Evolutionary conservation across 2,329 filamentous ascomycete genomes (phyloP).

Genomic region (Alternaria gaisen): DNA sequence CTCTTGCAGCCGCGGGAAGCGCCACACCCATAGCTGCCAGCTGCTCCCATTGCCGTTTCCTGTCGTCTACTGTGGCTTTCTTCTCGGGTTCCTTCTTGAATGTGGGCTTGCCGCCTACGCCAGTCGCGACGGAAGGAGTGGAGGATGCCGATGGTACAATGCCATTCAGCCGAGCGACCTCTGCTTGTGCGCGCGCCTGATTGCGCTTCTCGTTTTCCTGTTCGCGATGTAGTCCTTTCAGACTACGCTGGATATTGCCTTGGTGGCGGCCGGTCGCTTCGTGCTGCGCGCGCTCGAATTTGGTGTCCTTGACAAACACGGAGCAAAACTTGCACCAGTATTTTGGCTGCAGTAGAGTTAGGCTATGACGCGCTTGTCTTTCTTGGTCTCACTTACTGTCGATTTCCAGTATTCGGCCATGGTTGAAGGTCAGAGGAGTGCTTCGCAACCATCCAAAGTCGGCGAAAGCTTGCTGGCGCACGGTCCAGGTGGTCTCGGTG

Average conservation of each 20-base stretch:
- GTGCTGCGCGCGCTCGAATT: constrained; percentile 87
- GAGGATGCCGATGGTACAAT: constrained; percentile 65
- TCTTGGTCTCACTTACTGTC: constrained; percentile 62
- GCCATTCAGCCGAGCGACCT: constrained; percentile 86
- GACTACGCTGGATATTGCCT: constrained; percentile 83
- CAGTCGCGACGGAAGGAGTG: constrained; percentile 42
- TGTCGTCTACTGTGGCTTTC: constrained; percentile 68
- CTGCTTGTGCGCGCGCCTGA: constrained; percentile 80
- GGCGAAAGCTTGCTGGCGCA: constrained; percentile 4
- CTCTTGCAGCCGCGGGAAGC: constrained; percentile 79
- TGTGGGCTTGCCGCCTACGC: constrained; percentile 33
- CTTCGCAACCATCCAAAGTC: constrained; percentile 4
- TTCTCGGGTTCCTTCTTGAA: constrained; percentile 50
- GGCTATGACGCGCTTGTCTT: background rate
- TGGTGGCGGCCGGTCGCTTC: constrained; percentile 88
- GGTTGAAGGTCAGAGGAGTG: background rate
- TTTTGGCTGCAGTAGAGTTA: constrained; percentile 65
- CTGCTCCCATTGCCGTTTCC: constrained; percentile 86
- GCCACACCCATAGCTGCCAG: constrained; percentile 86
- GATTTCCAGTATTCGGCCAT: constrained; percentile 99
- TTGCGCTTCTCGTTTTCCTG: constrained; percentile 84
- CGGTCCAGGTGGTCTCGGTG: constrained; percentile 9
- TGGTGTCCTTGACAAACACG: constrained; percentile 88
- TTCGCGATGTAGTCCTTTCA: constrained; percentile 85
- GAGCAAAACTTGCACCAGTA: constrained; percentile 99